Conservation (phyloP, 495 filamentous ascomycete genomes). For the Pseudotulostoma volvatum region DNA sequence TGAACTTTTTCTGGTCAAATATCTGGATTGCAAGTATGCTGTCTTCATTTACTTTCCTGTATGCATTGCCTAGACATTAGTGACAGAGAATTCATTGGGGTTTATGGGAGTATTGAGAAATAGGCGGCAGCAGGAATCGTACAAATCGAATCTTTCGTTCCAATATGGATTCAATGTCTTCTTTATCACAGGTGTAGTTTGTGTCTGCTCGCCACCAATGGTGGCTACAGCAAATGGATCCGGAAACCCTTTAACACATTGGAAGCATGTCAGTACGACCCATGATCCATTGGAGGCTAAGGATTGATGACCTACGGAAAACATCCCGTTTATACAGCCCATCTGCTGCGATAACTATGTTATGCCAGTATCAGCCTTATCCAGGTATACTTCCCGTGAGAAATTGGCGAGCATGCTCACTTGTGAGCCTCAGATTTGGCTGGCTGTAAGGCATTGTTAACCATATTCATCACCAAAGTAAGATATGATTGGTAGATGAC, state of each 20-base stretch:
- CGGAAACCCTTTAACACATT: conserved; percentile 55
- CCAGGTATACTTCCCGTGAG: too few relatives aligned
- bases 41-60: conserved; percentile 72
- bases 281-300: not conserved
- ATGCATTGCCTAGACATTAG: not conserved
- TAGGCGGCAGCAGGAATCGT: conserved; percentile 16
- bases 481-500: too few relatives aligned
- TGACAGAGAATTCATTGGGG: conserved; percentile 3
- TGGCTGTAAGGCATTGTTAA: conserved; percentile 20
- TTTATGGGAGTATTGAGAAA: conserved; percentile 6
- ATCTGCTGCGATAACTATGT: conserved; percentile 91
- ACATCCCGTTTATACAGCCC: conserved; percentile 98
- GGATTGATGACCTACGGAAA: conserved; percentile 45
- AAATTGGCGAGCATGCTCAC: conserved; percentile 32
- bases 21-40: conserved; percentile 96
- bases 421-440: conserved; percentile 48
- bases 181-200: conserved; percentile 88
- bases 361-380: conserved; percentile 5
- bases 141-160: conserved; percentile 99
- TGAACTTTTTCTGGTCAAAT: conserved; percentile 99
- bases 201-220: conserved; percentile 89
- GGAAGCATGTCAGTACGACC: conserved; percentile 1
- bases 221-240: conserved; percentile 97
- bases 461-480: not conserved
- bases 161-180: conserved; percentile 96